Evolutionary conservation across 805 yeast genomes (phyloP).

Genomic region (Candida corydali): DNA sequence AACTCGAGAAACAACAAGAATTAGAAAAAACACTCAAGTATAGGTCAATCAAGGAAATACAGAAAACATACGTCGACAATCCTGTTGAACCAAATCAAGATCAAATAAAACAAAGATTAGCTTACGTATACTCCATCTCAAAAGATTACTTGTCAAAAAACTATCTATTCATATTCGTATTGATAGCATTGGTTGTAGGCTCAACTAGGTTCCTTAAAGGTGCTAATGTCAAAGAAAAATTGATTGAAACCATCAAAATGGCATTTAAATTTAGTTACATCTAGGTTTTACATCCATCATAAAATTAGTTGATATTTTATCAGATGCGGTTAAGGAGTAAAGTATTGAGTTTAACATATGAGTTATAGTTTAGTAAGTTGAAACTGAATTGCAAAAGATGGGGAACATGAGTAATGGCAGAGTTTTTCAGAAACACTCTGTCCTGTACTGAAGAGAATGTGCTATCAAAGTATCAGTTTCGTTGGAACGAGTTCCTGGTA

Average conservation of each 20-base stretch:
- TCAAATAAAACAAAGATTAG: conserved; percentile 14
- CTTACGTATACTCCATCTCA: conserved; percentile 15
- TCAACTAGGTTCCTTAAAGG: conserved; percentile 12
- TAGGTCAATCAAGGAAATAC: conserved; percentile 13
- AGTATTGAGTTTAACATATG: too few relatives aligned
- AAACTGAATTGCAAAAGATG: too few relatives aligned
- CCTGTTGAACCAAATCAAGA: conserved; percentile 1
- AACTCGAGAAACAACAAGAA: conserved; percentile 10
- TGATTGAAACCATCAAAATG: conserved; percentile 37
- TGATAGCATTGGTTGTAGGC: conserved; percentile 17
- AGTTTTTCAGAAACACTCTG: too few relatives aligned
- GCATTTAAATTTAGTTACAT: conserved; percentile 42
- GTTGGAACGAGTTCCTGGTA: too few relatives aligned
- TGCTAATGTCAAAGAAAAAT: conserved; percentile 24
- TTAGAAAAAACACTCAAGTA: conserved; percentile 21
- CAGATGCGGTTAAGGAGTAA: too few relatives aligned
- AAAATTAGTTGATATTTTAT: too few relatives aligned
- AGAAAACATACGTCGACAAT: conserved; percentile 12
- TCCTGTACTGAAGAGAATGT: too few relatives aligned
- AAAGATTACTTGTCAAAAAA: conserved; percentile 23
- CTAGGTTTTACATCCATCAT: conserved; percentile 9
- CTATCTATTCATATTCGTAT: conserved; percentile 22
- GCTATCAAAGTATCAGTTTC: too few relatives aligned
- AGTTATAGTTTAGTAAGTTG: too few relatives aligned
- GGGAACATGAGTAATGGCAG: too few relatives aligned